Evolutionary conservation across 495 filamentous ascomycete species (phyloP).

Genomic region (Aspergillus hancockii): DNA sequence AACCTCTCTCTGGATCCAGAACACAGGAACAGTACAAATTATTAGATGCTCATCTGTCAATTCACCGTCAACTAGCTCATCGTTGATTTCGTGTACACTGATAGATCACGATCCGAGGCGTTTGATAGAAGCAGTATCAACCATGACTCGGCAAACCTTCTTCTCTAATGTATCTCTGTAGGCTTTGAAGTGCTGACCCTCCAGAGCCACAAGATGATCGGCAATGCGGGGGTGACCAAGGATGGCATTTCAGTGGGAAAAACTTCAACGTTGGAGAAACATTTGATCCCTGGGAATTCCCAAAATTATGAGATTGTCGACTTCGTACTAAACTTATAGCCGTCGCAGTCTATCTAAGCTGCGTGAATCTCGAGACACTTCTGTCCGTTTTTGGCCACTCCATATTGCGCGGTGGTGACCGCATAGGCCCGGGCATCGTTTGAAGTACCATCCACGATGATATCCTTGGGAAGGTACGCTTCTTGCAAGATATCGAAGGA

Average conservation of each 20-base stretch:
- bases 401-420: not conserved
- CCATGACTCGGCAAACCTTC: not conserved
- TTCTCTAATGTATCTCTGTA: not conserved
- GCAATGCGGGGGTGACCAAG: not conserved
- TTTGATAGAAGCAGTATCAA: not conserved
- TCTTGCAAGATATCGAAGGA: not conserved
- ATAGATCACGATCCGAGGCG: not conserved
- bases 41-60: not conserved
- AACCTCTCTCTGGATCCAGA: not conserved
- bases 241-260: not conserved
- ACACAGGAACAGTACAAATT: not conserved
- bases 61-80: not conserved
- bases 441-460: not conserved
- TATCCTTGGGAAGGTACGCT: not conserved
- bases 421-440: not conserved
- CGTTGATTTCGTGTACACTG: not conserved
- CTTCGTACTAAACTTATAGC: not conserved
- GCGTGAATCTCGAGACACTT: not conserved
- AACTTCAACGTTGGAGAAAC: not conserved
- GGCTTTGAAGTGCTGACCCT: not conserved
- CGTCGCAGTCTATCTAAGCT: not conserved
- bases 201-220: not conserved
- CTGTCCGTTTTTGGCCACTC: not conserved
- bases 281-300: not conserved
- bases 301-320: not conserved